Base-by-base conservation (phyloP, 2,329 filamentous ascomycete genomes). In the Monilinia polystroma region DNA sequence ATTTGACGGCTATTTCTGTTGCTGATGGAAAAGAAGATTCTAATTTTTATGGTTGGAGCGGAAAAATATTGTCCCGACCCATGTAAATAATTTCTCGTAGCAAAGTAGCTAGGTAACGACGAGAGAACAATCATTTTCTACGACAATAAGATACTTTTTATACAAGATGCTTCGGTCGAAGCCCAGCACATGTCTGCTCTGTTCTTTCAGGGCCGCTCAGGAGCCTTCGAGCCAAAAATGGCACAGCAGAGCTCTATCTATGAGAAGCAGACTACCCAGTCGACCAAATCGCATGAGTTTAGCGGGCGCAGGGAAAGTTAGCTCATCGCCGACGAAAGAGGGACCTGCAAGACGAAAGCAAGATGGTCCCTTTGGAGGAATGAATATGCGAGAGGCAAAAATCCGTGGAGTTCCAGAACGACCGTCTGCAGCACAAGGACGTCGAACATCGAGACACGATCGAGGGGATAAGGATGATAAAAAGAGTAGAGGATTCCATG, bases 361-460 rank as follows among this genome's bases (percentile, higher is more conserved):
- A 65, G 79, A 81, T 69, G 82, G 83, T 6, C 85, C 86, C 2
- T 88, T 86, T 74, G 82, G 81, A 23, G 84, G 80, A 11, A 86
- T 87, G 84, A 88, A 88, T 69, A 77, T 81, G 72, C 85, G 78
- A 12, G 76, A 79, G 49, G 81, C 81, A 16, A 77, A 78, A 14
- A 79, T 84, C 69, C 76, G 78, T 64, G 79, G 79, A 23, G 72
- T 76, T 14, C 77, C 80, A 70, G 73, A 77, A 68, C 71, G 74
- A 62, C 75, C 74, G 57, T 77, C 77, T 26, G 64, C 66, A 32
- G 60, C 63, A 62, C 68, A 62, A 69, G 67, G 54, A 57, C 53
- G 41, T 38, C 64, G 49, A 67, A 65, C 52, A 57, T 68, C 58
- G 63, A 67, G 53, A 68, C 55, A 45, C 7, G 56, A 62, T 66